phyloP scores from a whole-genome alignment of 2,329 filamentous ascomycete genomes.

The Septoria linicola region DNA sequence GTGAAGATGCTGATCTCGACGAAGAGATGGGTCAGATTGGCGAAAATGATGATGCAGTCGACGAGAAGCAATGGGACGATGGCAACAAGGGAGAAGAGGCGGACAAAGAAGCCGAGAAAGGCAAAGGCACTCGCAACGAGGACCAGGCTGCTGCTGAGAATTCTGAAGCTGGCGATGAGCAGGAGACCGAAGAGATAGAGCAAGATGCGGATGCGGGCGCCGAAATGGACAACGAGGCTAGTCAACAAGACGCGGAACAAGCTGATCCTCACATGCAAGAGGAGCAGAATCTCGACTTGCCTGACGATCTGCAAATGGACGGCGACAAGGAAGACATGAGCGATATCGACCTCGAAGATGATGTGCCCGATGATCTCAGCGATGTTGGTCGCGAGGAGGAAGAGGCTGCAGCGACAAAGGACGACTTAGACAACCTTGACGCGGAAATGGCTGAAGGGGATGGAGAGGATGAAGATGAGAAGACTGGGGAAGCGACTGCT shows the following conservation, averaged over 20 bases:
- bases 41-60: constrained; percentile 85
- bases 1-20: constrained; percentile 63
- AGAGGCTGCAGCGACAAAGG: constrained; percentile 21
- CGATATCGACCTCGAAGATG: constrained; percentile 46
- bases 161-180: constrained; percentile 44
- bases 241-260: constrained; percentile 64
- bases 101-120: constrained; percentile 69
- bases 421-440: constrained; percentile 24
- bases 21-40: constrained; percentile 73
- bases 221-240: constrained; percentile 25
- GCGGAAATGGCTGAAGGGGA: constrained; percentile 28
- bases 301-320: constrained; percentile 84
- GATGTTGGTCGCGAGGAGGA: constrained; percentile 21
- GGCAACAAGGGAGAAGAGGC: constrained; percentile 75
- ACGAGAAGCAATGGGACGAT: constrained; percentile 99
- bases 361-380: constrained; percentile 28
- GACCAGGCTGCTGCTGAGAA: constrained; percentile 46
- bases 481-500: constrained; percentile 23
- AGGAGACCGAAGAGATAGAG: constrained; percentile 54
- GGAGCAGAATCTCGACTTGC: constrained; percentile 76
- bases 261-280: constrained; percentile 76
- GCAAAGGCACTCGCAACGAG: constrained; percentile 50
- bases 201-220: constrained; percentile 46
- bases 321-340: constrained; percentile 58
- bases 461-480: constrained; percentile 25